Conservation (phyloP, 2,329 filamentous ascomycete species). For the Cephalotrichum gorgonifer region DNA sequence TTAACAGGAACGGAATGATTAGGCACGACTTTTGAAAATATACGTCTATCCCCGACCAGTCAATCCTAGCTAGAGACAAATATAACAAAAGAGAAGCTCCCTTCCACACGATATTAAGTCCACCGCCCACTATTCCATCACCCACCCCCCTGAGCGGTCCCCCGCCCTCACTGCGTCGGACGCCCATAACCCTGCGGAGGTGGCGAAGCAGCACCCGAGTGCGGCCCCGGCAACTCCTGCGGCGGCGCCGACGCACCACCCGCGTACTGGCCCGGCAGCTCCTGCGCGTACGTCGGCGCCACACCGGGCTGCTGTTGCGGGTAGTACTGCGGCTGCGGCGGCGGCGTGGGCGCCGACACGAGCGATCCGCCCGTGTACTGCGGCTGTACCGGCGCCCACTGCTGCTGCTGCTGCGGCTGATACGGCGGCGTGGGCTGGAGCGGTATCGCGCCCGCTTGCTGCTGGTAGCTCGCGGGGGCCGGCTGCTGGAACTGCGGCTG, state of each 20-base stretch:
- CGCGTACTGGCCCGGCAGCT: conserved; percentile 1
- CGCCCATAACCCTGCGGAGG: not conserved
- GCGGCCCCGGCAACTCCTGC: conserved; percentile 2
- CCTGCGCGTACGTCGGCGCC: not conserved
- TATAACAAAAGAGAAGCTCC: no score
- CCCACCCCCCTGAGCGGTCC: not conserved
- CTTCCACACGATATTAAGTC: no score
- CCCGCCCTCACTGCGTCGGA: not conserved
- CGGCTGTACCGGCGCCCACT: not conserved
- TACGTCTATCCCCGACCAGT: no score
- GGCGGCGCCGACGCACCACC: not conserved
- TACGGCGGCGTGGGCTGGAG: not conserved
- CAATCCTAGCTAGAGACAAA: no score
- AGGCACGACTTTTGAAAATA: no score
- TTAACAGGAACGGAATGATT: no score
- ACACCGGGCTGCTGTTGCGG: not conserved
- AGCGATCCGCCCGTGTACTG: conserved; percentile 1
- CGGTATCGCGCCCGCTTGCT: no score
- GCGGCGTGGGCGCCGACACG: not conserved
- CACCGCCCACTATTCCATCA: not conserved
- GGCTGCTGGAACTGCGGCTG: not conserved
- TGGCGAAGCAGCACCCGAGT: not conserved
- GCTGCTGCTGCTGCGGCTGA: not conserved
- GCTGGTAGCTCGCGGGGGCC: no score
- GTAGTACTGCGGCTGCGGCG: not conserved